Evolutionary conservation across 495 filamentous ascomycete genomes (phyloP), one percentile per base, ranked within the genome.

Genomic region (Xylaria grammica): DNA sequence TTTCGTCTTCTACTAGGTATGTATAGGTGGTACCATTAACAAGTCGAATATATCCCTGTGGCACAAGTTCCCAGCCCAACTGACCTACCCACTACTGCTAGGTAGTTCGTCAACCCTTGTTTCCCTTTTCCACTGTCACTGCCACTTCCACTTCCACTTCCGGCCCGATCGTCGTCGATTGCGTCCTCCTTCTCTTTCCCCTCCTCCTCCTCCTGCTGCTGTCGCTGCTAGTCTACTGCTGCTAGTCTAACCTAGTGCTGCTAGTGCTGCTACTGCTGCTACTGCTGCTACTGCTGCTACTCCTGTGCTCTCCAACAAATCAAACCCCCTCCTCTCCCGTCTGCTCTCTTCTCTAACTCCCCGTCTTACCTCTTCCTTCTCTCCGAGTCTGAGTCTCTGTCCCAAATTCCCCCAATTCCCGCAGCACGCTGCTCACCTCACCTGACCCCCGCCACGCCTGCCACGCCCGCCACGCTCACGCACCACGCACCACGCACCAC

Each of bases 161-260:
- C 24, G 55, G 40, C 26, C 55, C 40, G 55, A 30, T 58, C 55
- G 55, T 58, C 55, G 55, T 40, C 55, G 30, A 26, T 32, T 30
- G 24, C 27, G 6, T 34, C 30, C n/a, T 24, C 52, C 17, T 7
- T 15, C 19, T n/a, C n/a, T n/a, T n/a, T n/a, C n/a, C n/a, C n/a
- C 52, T 11, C 13, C 48, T 50, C 10, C 22, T 13, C 4, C 22
- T 7, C 5, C 48, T 29, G 1, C 11, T 5, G 11, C 13, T 32
- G 4, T 51, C 15, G 27, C 19, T 8, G 8, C 48, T 5, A 36
- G 10, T 11, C 8, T 19, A 4, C 4, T 19, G 17, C 42, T 45
- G 10, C 42, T 8, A 29, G 20, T 17, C 22, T 6, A 4, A 24
- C 24, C 48, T 51, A 24, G 26, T 24, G 15, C 48, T n/a, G n/a